phyloP scores from a whole-genome alignment of 768 basidiomycete species.

The Russula sp. region DNA sequence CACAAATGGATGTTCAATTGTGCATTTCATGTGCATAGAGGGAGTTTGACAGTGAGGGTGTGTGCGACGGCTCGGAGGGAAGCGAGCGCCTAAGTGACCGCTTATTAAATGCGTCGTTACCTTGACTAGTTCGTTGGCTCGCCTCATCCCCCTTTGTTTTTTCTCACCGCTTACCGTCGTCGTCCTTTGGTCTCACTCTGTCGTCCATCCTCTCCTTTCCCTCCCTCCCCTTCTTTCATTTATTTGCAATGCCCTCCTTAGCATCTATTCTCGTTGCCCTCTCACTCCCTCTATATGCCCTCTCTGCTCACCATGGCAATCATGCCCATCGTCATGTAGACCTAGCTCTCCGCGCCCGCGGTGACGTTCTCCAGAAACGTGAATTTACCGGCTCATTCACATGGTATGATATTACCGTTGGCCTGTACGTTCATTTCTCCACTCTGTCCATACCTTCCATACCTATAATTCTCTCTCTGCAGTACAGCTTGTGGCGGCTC shows the following conservation, averaged over 20 bases:
- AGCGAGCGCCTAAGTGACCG: no score
- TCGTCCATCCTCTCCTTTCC: not conserved
- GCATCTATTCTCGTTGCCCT: constrained; percentile 9
- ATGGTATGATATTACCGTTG: constrained; percentile 14
- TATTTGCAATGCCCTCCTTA: constrained; percentile 13
- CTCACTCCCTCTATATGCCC: constrained; percentile 4
- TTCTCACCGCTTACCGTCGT: no score
- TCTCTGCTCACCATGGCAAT: constrained; percentile 2
- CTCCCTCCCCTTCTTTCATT: not conserved
- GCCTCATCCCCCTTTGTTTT: not conserved
- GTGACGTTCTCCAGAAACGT: constrained; percentile 3
- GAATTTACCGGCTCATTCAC: not conserved
- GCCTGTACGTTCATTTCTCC: constrained; percentile 7
- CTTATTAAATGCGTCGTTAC: no score
- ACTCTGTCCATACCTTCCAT: not conserved
- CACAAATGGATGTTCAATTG: no score
- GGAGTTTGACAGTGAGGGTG: no score
- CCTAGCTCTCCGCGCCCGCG: constrained; percentile 6
- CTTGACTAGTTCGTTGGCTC: no score
- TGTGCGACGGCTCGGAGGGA: no score
- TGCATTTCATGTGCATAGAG: no score
- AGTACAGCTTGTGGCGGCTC: constrained; percentile 14
- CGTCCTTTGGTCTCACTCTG: no score
- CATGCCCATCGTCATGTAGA: constrained; percentile 10
- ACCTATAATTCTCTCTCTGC: not conserved